Evolutionary conservation across 2,329 filamentous ascomycete genomes (phyloP).

Genomic region (Curvularia sp.): DNA sequence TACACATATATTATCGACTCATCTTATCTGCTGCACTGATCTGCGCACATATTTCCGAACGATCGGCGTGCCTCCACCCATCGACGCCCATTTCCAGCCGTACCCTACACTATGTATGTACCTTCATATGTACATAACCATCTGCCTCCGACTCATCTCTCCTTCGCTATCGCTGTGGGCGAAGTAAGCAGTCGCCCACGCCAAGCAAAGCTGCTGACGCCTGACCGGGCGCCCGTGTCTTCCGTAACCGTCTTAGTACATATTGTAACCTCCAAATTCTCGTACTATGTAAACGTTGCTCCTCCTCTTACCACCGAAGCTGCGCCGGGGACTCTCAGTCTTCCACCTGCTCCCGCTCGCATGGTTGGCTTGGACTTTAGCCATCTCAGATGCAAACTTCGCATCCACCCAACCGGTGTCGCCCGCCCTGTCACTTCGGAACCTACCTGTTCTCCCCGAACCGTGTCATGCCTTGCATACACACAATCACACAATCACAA

Average conservation of each 20-base stretch:
- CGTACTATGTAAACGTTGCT: background rate
- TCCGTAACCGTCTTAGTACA: background rate
- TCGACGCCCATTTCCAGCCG: background rate
- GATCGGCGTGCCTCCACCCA: slow-evolving; percentile 1
- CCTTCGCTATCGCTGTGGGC: background rate
- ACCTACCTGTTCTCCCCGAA: background rate
- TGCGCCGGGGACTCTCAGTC: background rate
- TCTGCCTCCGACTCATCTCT: background rate
- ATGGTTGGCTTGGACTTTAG: background rate
- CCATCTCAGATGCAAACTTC: background rate
- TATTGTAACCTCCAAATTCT: background rate
- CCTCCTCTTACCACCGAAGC: background rate
- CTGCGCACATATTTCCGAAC: slow-evolving; percentile 7
- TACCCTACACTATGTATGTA: background rate
- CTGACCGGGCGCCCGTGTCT: background rate
- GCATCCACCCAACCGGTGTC: background rate
- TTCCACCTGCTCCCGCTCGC: background rate
- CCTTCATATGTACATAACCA: background rate
- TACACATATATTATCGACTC: too few species aligned
- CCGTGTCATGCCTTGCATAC: background rate
- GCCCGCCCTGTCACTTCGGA: background rate
- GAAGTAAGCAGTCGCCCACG: background rate
- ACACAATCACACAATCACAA: background rate
- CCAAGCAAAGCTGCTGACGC: background rate
- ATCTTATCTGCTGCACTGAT: slow-evolving; percentile 5